phyloP scores from a whole-genome alignment of 2,329 filamentous ascomycete genomes.

The Ascocoryne sarcoides region DNA sequence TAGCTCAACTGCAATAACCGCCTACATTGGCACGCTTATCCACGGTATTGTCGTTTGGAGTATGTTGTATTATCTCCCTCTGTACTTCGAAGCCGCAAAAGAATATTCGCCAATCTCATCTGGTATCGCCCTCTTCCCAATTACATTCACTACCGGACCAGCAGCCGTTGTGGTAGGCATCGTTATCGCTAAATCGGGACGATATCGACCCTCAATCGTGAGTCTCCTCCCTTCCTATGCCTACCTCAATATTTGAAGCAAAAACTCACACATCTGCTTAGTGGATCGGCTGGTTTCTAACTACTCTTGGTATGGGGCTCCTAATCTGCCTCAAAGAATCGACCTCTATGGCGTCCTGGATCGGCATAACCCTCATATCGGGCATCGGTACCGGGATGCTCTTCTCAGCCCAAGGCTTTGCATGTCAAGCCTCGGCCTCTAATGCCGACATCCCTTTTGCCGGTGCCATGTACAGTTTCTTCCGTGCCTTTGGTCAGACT shows the following conservation, averaged over 20 bases:
- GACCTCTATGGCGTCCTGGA: constrained; percentile 45
- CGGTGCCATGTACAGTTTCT: constrained; percentile 57
- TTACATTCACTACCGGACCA: constrained; percentile 52
- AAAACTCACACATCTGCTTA: no score
- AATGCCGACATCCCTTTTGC: constrained; percentile 36
- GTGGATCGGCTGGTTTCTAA: constrained; percentile 45
- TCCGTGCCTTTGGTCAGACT: constrained; percentile 47
- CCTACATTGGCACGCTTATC: constrained; percentile 35
- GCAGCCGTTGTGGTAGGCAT: constrained; percentile 46
- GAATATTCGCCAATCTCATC: constrained; percentile 41
- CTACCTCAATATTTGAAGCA: neutral
- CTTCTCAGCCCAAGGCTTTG: constrained; percentile 51
- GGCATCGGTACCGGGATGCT: constrained; percentile 55
- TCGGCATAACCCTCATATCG: constrained; percentile 50
- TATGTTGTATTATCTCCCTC: constrained; percentile 44
- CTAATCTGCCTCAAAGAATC: constrained; percentile 39
- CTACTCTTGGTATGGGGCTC: constrained; percentile 49
- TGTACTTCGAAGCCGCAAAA: constrained; percentile 42
- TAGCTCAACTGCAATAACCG: neutral
- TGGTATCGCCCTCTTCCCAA: constrained; percentile 47
- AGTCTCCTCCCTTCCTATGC: neutral
- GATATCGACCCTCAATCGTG: constrained; percentile 37
- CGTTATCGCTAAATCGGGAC: constrained; percentile 44
- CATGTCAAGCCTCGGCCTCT: constrained; percentile 51
- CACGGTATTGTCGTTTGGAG: constrained; percentile 49